Evolutionary conservation across 441 rosid genomes (phyloP), one percentile per base, ranked within the genome.

Genomic region (Francoa sonchifolia): DNA sequence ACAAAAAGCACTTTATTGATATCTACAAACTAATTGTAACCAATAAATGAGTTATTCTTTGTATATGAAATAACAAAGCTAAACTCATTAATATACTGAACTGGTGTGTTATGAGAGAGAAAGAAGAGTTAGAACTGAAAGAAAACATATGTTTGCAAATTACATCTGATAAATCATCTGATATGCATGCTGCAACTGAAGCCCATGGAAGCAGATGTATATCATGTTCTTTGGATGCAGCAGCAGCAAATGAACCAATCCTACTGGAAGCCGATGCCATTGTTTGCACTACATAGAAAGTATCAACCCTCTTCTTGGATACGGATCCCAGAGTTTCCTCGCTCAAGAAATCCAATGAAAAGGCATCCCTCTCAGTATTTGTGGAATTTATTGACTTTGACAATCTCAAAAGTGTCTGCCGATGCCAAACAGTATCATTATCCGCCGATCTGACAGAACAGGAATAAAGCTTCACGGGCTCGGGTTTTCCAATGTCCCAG

Each of bases 141-240:
- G 21, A 9, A 20, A 11, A 20, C n/a, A 2, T n/a, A 38, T 3
- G 39, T 38, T 20, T 38, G 15, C 42, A 38, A 19, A 6, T 37
- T 19, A 19, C 25, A 37, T 12, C 7, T 13, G 33, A n/a, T 25
- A 64, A 56, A 66, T 59, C 66, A 50, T 74, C 76, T 19, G 98
- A 74, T 58, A 80, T 47, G 67, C 96, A 86, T 19, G 99, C 99
- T 28, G 99, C 99, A 59, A 82, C 73, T 11, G 99, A 82, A 34
- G 82, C 99, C 99, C 99, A 90, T 16, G 99, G 99, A 49, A 82
- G 68, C 52, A 90, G 67, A 39, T 90, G 93, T 50, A 90, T 76
- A 65, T 86, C 99, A 66, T 86, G 80, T 46, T 90, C 99, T 72
- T 73, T 76, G 56, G 87, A 78, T 37, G 87, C 99, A 57, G 83